Evolutionary conservation across 306 rosid genomes (phyloP).

Genomic region (Gillenia trifoliata): DNA sequence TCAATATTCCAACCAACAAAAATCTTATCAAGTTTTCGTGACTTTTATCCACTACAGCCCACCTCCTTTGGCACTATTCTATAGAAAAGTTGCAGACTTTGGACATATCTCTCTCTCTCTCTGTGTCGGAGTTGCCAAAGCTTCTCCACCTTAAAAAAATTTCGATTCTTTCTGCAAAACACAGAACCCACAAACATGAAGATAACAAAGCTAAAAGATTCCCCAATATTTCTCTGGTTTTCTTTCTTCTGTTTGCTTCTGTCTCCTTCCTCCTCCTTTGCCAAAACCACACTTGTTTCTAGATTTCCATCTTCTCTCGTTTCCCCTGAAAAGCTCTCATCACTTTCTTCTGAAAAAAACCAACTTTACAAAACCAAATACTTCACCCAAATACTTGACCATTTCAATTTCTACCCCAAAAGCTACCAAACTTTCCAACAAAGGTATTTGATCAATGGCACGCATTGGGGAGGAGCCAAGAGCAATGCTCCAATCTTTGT

Average conservation of each 20-base stretch:
- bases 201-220: not conserved
- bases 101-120: not conserved
- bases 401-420: slow-evolving; percentile 67
- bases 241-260: slow-evolving; percentile 19
- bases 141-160: not conserved
- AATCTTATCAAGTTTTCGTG: not conserved
- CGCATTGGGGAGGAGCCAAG: slow-evolving; percentile 75
- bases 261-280: slow-evolving; percentile 14
- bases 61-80: not conserved
- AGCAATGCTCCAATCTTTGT: slow-evolving; percentile 75
- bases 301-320: slow-evolving; percentile 45
- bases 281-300: slow-evolving; percentile 17
- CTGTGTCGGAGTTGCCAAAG: not conserved
- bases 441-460: slow-evolving; percentile 68
- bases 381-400: slow-evolving; percentile 87
- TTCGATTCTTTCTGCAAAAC: slow-evolving; percentile 5
- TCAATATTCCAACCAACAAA: not conserved
- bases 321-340: slow-evolving; percentile 23
- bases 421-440: slow-evolving; percentile 71
- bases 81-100: not conserved
- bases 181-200: not conserved
- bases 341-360: slow-evolving; percentile 20
- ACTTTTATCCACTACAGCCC: not conserved
- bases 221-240: not conserved
- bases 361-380: slow-evolving; percentile 43